Conservation (phyloP, 1,139 yeast species). For the Magnusiomyces ingens region DNA sequence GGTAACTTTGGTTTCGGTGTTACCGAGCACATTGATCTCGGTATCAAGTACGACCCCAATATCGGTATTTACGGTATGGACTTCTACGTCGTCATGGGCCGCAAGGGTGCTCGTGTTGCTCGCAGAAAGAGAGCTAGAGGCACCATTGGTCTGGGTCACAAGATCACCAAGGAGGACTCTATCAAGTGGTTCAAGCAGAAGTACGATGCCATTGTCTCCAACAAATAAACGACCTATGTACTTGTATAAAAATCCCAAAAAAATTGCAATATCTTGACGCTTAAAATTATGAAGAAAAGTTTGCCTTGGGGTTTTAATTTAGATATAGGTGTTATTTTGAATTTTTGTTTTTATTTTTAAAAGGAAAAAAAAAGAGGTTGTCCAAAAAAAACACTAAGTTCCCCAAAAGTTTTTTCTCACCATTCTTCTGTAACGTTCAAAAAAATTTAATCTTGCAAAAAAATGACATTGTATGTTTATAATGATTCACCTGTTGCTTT, state of each 20-base stretch:
- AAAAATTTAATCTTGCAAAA: too few species aligned
- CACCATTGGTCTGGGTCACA: slow-evolving; percentile 87
- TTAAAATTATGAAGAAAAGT: not conserved
- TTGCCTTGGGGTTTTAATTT: not conserved
- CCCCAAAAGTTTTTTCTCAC: too few species aligned
- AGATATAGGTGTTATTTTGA: too few species aligned
- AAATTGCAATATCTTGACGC: too few species aligned
- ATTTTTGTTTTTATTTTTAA: too few species aligned
- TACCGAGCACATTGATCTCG: slow-evolving; percentile 98
- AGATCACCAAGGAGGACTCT: slow-evolving; percentile 88
- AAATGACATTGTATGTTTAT: too few species aligned
- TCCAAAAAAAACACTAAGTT: too few species aligned
- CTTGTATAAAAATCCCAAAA: slow-evolving; percentile 1
- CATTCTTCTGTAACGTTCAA: too few species aligned
- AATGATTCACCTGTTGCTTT: too few species aligned
- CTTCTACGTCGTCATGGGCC: slow-evolving; percentile 98
- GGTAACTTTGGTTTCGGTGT: slow-evolving; percentile 99
- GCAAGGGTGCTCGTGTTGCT: slow-evolving; percentile 98
- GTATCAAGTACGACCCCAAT: slow-evolving; percentile 99
- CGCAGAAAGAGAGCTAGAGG: slow-evolving; percentile 98
- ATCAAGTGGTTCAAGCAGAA: slow-evolving; percentile 99
- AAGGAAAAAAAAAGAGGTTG: too few species aligned
- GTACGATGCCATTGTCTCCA: slow-evolving; percentile 97
- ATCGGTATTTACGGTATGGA: slow-evolving; percentile 99
- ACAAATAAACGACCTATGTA: slow-evolving; percentile 44